Evolutionary conservation across 305 asterid genomes (phyloP).

Genomic region (Striga hermonthica): DNA sequence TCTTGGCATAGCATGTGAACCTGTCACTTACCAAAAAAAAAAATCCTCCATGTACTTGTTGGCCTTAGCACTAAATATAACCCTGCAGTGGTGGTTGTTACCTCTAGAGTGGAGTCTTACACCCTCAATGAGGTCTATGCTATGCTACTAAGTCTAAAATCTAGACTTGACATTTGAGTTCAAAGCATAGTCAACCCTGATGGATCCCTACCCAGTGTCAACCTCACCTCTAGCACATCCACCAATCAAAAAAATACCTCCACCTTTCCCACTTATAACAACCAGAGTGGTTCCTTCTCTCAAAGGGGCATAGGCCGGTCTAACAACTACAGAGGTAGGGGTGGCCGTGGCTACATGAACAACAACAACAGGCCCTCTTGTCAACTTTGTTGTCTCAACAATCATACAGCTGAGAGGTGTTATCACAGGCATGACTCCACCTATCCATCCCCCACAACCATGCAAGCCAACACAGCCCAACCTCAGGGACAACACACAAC

Average conservation of each 20-base stretch:
- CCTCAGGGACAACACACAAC: not conserved
- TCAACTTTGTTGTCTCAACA: too few species aligned
- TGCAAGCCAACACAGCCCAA: too few species aligned
- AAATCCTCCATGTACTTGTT: not conserved
- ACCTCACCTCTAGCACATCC: not conserved
- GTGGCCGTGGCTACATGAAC: too few species aligned
- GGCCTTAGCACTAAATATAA: not conserved
- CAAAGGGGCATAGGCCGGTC: too few species aligned
- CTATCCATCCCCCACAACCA: too few species aligned
- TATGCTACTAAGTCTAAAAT: not conserved
- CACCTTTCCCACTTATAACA: not conserved
- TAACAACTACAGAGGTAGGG: too few species aligned
- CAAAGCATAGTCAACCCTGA: not conserved
- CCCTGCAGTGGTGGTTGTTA: not conserved
- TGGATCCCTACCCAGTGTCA: not conserved
- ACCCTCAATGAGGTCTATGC: not conserved
- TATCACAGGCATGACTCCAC: too few species aligned
- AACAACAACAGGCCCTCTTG: too few species aligned
- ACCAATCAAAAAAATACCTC: not conserved
- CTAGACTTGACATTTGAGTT: not conserved
- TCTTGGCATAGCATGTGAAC: not conserved
- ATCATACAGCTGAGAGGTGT: too few species aligned
- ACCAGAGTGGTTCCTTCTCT: not conserved
- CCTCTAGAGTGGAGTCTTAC: not conserved
- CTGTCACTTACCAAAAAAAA: not conserved